Evolutionary conservation across 306 rosid genomes (phyloP), one percentile per base, ranked within the genome.

Genomic region (Rubus parviflorus): DNA sequence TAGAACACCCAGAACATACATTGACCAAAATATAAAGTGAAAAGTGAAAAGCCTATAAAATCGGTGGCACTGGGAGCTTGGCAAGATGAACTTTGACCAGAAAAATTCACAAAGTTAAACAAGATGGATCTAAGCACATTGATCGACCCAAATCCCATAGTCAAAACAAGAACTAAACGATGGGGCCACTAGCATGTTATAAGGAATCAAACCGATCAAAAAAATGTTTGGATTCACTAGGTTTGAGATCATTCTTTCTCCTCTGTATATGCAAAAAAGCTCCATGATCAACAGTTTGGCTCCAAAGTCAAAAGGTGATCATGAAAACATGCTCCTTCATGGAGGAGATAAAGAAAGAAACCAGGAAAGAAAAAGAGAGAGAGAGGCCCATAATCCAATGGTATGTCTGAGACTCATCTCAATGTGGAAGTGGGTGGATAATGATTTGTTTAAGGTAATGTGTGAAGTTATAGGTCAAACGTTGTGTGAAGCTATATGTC

Each of bases 271-370:
- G 87, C 77, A 66, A 43, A 43, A 82, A 83, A 89, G 87, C 80
- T 82, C 85, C 73, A 89, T 83, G 87, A 88, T 87, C 85, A 82
- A 78, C 88, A 76, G 85, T 75, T 82, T 72, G 89, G 83, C 89
- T 61, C 89, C 77, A 81, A 88, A 88, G 92, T 88, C 91, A 91
- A 91, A 91, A 90, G 81, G 82, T 58, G 16, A 70, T 82, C 68
- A 76, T 11, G 57, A 60, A 87, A 83, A 66, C 86, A 85, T 86
- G 92, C 75, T 83, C 77, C 66, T 83, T 69, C 86, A 30, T 76
- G 82, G 83, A 68, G 84, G 76, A 51, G 83, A 86, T 78, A 74
- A 83, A 83, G 83, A 70, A 73, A 77, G 35, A 30, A 75, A 78
- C 68, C 68, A 63, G 68, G 16, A 63, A 75, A 72, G 40, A 20